A percentile compares a stretch with the other conserved stretches of the same genome.
phyloP scores from a whole-genome alignment of 441 rosid species.

The Gossypium gossypioides region DNA sequence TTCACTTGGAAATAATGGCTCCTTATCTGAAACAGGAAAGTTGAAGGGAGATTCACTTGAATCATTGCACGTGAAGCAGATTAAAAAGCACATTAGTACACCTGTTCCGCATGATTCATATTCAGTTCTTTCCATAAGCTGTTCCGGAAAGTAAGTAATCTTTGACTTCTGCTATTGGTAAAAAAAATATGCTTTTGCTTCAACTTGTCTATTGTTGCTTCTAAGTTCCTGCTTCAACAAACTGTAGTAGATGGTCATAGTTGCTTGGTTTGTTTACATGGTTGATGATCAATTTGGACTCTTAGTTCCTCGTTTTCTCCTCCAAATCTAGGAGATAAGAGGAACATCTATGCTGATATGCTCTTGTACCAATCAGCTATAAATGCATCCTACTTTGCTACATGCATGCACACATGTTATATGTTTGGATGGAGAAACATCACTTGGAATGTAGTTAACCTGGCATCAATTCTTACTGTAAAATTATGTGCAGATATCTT shows the following conservation, averaged over 20 bases:
- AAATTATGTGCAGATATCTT: slow-evolving; percentile 64
- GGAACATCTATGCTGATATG: not conserved
- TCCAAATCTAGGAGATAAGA: not conserved
- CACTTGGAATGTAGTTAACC: not conserved
- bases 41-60: slow-evolving; percentile 70
- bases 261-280: slow-evolving; percentile 3
- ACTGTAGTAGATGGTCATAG: slow-evolving; percentile 2
- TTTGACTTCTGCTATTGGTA: slow-evolving; percentile 6
- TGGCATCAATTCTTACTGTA: slow-evolving; percentile 15
- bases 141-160: slow-evolving; percentile 86
- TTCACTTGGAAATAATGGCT: slow-evolving; percentile 82
- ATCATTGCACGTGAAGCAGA: slow-evolving; percentile 71
- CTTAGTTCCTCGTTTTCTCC: not conserved
- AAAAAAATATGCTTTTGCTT: slow-evolving; percentile 9
- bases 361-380: not conserved
- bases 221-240: slow-evolving; percentile 6
- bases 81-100: slow-evolving; percentile 77
- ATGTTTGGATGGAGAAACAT: slow-evolving; percentile 2
- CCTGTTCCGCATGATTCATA: slow-evolving; percentile 96
- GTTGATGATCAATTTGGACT: not conserved
- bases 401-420: not conserved
- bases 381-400: slow-evolving; percentile 6
- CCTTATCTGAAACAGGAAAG: slow-evolving; percentile 73
- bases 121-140: slow-evolving; percentile 89
- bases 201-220: slow-evolving; percentile 3